Evolutionary conservation across 2,329 filamentous ascomycete species (phyloP).

Genomic region (Sporothrix pallida): DNA sequence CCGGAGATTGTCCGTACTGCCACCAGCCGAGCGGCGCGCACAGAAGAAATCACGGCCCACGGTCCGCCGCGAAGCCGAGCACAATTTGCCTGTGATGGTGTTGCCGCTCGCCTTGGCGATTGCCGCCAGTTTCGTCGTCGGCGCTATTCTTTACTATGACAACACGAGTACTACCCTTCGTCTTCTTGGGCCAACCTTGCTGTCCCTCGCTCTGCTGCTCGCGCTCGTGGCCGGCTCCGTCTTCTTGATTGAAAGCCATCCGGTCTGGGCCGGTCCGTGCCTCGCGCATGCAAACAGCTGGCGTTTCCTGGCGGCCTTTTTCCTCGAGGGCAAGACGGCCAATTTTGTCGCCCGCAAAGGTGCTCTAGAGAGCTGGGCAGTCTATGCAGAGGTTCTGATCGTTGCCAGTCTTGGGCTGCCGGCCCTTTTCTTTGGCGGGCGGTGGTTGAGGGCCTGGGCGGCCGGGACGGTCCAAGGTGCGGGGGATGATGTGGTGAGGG

Average conservation of each 20-base stretch:
- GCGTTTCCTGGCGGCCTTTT: slow-evolving; percentile 43
- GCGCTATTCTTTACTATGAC: slow-evolving; percentile 40
- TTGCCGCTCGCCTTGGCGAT: slow-evolving; percentile 43
- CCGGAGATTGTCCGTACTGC: slow-evolving; percentile 27
- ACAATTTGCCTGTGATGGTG: slow-evolving; percentile 44
- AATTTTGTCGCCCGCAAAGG: slow-evolving; percentile 42
- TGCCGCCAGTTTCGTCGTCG: slow-evolving; percentile 45
- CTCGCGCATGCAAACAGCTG: slow-evolving; percentile 46
- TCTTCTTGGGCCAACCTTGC: slow-evolving; percentile 41
- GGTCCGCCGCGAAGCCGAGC: slow-evolving; percentile 44
- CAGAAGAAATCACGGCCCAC: not conserved
- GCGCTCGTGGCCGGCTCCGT: slow-evolving; percentile 43
- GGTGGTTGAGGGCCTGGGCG: slow-evolving; percentile 42
- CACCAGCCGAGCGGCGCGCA: not conserved
- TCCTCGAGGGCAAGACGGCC: slow-evolving; percentile 42
- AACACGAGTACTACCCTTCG: slow-evolving; percentile 42
- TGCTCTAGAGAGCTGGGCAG: slow-evolving; percentile 41
- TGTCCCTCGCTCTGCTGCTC: slow-evolving; percentile 43
- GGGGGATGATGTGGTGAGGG: not conserved
- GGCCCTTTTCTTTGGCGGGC: slow-evolving; percentile 42
- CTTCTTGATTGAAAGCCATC: slow-evolving; percentile 46
- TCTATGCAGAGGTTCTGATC: slow-evolving; percentile 45
- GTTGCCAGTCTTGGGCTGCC: slow-evolving; percentile 44
- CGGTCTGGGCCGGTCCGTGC: slow-evolving; percentile 44
- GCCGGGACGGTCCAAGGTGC: slow-evolving; percentile 40